Evolutionary conservation across 768 basidiomycete genomes (phyloP).

Genomic region (Mrakia gelida): DNA sequence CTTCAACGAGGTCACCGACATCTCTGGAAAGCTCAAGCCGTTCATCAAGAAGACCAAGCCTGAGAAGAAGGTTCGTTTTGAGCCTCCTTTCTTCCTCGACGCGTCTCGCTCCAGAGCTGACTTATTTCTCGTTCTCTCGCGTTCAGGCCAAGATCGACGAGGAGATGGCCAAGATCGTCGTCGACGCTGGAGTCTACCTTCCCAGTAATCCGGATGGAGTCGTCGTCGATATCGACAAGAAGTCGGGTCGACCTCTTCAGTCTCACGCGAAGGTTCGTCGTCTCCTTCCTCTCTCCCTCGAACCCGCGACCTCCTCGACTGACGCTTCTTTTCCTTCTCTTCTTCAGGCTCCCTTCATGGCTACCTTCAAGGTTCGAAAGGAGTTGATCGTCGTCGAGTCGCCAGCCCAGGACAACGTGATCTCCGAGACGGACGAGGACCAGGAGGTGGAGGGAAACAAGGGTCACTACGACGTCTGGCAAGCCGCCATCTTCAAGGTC

Average conservation of each 20-base stretch:
- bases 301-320: not conserved
- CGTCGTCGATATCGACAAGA: slow-evolving; percentile 95
- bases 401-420: slow-evolving; percentile 58
- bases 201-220: slow-evolving; percentile 96
- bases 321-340: too few species aligned
- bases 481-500: slow-evolving; percentile 98
- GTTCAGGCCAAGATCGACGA: slow-evolving; percentile 93
- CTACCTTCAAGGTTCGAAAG: slow-evolving; percentile 96
- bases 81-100: not conserved
- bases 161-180: slow-evolving; percentile 92
- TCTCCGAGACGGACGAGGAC: slow-evolving; percentile 49
- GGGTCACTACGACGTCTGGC: slow-evolving; percentile 81
- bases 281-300: not conserved
- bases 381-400: slow-evolving; percentile 63
- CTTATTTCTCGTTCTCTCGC: not conserved
- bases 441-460: slow-evolving; percentile 48
- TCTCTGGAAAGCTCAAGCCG: slow-evolving; percentile 94
- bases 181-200: slow-evolving; percentile 92
- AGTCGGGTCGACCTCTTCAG: slow-evolving; percentile 90
- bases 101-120: slow-evolving; percentile 10
- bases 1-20: slow-evolving; percentile 94
- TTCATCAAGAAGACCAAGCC: slow-evolving; percentile 91
- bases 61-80: slow-evolving; percentile 79
- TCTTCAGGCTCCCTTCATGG: slow-evolving; percentile 94
- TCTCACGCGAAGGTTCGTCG: slow-evolving; percentile 84